Percentiles rank a stretch among this genome's conserved stretches.
Conservation (phyloP, 1,139 yeast species). For the Diutina rugosa region DNA sequence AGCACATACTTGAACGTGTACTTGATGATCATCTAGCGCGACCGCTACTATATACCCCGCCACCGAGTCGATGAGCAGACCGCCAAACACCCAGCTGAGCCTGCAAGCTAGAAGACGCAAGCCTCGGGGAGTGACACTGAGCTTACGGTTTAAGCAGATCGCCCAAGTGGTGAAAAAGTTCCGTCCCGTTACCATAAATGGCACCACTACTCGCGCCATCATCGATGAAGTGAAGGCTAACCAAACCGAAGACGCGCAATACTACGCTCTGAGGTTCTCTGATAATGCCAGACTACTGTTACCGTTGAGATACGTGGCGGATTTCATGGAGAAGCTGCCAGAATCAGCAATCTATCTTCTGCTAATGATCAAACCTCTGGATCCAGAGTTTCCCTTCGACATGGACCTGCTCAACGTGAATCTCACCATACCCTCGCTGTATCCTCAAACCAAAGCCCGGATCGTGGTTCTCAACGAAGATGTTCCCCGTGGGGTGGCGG, state of each 20-base stretch:
- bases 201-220: slow-evolving; percentile 6
- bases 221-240: slow-evolving; percentile 4
- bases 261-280: slow-evolving; percentile 4
- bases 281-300: slow-evolving; percentile 4
- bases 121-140: neutral
- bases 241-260: neutral
- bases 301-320: neutral
- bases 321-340: slow-evolving; percentile 4
- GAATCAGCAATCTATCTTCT: slow-evolving; percentile 18
- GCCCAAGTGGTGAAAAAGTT: slow-evolving; percentile 5
- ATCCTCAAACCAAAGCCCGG: slow-evolving; percentile 29
- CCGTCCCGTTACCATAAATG: slow-evolving; percentile 8
- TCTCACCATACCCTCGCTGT: slow-evolving; percentile 40
- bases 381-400: slow-evolving; percentile 67
- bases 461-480: slow-evolving; percentile 48
- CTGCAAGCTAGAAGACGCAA: neutral
- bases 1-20: neutral
- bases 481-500: slow-evolving; percentile 60
- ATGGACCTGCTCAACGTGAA: slow-evolving; percentile 37
- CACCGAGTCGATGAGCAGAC: neutral
- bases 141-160: slow-evolving; percentile 2
- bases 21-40: neutral
- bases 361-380: slow-evolving; percentile 39
- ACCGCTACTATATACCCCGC: neutral
- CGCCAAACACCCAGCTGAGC: neutral